Evolutionary conservation across 176 grass and related monocot species (phyloP).

Genomic region (Oryza coarctata): DNA sequence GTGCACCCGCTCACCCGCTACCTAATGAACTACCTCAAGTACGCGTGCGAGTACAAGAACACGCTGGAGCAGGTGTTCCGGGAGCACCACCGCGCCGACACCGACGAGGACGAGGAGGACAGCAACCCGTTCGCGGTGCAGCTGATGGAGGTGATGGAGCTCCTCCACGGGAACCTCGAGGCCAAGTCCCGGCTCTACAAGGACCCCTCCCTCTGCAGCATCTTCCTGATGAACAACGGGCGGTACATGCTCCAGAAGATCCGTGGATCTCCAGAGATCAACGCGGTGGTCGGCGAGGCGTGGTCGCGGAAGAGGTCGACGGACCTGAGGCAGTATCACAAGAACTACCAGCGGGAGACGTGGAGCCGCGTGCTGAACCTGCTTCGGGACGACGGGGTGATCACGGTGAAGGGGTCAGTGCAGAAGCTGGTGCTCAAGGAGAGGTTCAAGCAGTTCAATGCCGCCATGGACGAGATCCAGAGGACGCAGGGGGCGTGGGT

Average conservation of each 20-base stretch:
- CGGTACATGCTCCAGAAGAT: conserved; percentile 90
- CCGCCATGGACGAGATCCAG: conserved; percentile 90
- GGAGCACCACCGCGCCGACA: conserved; percentile 44
- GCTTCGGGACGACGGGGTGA: conserved; percentile 67
- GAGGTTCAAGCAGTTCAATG: conserved; percentile 85
- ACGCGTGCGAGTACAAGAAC: conserved; percentile 75
- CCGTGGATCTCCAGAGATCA: conserved; percentile 71
- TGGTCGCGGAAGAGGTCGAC: conserved; percentile 76
- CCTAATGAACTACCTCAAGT: conserved; percentile 95
- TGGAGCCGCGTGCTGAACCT: conserved; percentile 67
- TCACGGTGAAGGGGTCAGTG: conserved; percentile 72
- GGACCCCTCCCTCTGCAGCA: conserved; percentile 50
- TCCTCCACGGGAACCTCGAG: conserved; percentile 69
- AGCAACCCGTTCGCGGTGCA: conserved; percentile 66
- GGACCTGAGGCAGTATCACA: conserved; percentile 82
- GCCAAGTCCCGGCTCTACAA: conserved; percentile 72
- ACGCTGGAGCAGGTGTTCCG: conserved; percentile 84
- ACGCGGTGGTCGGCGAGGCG: conserved; percentile 54
- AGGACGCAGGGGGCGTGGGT: conserved; percentile 80
- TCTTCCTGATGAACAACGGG: conserved; percentile 98
- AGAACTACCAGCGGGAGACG: conserved; percentile 97
- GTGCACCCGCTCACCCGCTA: conserved; percentile 83
- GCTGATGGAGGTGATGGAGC: conserved; percentile 77
- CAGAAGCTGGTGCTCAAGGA: conserved; percentile 82
- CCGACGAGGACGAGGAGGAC: background rate